phyloP scores from a whole-genome alignment of 2,329 filamentous ascomycete species.

The Aspergillus piperis region DNA sequence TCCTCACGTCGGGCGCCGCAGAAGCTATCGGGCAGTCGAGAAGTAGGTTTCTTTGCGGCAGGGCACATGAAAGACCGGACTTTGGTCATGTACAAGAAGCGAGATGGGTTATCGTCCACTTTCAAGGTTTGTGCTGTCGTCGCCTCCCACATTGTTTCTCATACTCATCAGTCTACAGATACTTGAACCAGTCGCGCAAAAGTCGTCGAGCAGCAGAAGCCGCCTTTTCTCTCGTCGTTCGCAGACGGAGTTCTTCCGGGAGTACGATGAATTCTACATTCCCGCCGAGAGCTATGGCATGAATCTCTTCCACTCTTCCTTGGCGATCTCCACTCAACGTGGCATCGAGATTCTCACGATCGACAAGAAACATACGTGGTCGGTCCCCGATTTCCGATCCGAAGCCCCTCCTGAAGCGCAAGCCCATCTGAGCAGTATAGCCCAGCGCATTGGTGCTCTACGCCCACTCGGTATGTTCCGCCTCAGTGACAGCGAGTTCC shows the following conservation, averaged over 20 bases:
- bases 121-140: slow-evolving; percentile 63
- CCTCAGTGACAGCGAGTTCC: slow-evolving; percentile 85
- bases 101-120: slow-evolving; percentile 85
- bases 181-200: slow-evolving; percentile 91
- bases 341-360: slow-evolving; percentile 95
- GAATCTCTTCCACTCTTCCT: slow-evolving; percentile 92
- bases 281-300: slow-evolving; percentile 92
- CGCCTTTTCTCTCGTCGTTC: slow-evolving; percentile 68
- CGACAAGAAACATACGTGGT: slow-evolving; percentile 95
- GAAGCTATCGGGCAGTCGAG: slow-evolving; percentile 79
- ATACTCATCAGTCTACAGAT: slow-evolving; percentile 40
- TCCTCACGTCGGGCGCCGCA: slow-evolving; percentile 84
- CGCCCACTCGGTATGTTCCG: slow-evolving; percentile 95
- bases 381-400: slow-evolving; percentile 74
- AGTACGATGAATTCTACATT: slow-evolving; percentile 98
- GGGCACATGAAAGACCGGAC: slow-evolving; percentile 96
- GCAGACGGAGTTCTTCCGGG: slow-evolving; percentile 91
- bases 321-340: slow-evolving; percentile 86
- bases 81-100: slow-evolving; percentile 95
- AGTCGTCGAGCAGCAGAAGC: slow-evolving; percentile 79
- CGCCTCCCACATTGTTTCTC: no score
- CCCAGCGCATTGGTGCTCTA: slow-evolving; percentile 77
- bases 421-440: slow-evolving; percentile 76
- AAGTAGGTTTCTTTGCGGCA: slow-evolving; percentile 95
- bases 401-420: slow-evolving; percentile 63